Evolutionary conservation across 2,329 filamentous ascomycete genomes (phyloP).

Genomic region (Fusarium oxysporum): DNA sequence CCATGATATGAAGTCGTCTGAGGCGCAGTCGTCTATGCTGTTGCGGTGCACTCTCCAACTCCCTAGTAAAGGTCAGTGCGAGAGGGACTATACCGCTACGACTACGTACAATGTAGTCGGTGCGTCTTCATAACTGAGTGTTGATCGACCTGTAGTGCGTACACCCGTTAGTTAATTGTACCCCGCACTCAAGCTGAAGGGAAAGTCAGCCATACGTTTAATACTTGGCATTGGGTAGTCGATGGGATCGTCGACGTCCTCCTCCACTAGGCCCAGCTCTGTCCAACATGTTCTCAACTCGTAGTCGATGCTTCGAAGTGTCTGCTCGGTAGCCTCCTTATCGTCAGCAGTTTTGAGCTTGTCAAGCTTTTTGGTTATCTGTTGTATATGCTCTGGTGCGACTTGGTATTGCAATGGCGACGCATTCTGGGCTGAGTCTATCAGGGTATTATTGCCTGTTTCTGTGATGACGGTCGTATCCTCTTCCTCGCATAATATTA

Average conservation of each 20-base stretch:
- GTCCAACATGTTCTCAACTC: neutral
- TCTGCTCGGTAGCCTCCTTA: neutral
- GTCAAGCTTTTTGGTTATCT: neutral
- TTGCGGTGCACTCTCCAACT: neutral
- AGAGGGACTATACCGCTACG: neutral
- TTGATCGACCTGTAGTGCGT: neutral
- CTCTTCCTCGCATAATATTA: neutral
- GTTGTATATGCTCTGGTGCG: neutral
- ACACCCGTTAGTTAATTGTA: neutral
- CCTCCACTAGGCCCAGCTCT: neutral
- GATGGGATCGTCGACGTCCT: neutral
- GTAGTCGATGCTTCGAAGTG: neutral
- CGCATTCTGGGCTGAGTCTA: neutral
- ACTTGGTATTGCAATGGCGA: neutral
- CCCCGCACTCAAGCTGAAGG: fast-evolving
- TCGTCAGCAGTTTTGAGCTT: neutral
- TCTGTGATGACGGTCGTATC: neutral
- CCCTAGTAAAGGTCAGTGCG: neutral
- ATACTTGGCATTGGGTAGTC: neutral
- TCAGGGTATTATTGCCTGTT: neutral
- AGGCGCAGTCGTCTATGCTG: neutral
- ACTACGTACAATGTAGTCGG: slow-evolving; percentile 3
- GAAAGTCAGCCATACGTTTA: neutral
- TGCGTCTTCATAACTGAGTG: neutral
- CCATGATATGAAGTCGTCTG: slow-evolving; percentile 20